These are phyloP conservation scores for Colletotrichum neosansevieriae DNA, from an alignment of 2,329 filamentous ascomycete genomes.

Conservation along the genomic window DNA sequence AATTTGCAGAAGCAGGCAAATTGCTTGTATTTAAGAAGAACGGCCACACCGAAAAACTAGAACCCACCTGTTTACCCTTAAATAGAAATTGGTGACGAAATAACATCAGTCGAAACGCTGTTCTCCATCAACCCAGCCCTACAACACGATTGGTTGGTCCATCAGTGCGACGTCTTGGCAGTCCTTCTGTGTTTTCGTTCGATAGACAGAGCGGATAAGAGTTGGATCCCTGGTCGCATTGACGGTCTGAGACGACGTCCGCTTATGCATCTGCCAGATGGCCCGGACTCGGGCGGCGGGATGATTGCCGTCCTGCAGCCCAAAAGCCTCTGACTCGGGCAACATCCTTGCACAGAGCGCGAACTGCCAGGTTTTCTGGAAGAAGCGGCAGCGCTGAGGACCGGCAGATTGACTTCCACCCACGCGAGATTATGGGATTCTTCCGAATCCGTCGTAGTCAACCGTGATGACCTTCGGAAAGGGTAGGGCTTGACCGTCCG, in stretches of 20 bases:
- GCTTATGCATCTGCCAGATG: constrained; percentile 28
- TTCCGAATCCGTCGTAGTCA: neutral
- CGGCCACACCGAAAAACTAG: constrained; percentile 17
- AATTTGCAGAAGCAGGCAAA: constrained; percentile 10
- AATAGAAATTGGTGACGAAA: constrained; percentile 28
- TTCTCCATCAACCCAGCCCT: constrained; percentile 8
- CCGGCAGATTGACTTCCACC: constrained; percentile 1
- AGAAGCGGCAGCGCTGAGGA: neutral
- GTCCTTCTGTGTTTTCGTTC: constrained; percentile 3
- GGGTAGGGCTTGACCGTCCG: neutral
- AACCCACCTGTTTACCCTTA: constrained; percentile 19
- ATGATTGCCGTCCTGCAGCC: constrained; percentile 26
- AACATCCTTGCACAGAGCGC: constrained; percentile 26
- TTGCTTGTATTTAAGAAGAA: constrained; percentile 13
- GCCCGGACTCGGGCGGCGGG: constrained; percentile 1
- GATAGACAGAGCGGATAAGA: neutral
- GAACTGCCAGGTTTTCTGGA: constrained; percentile 1
- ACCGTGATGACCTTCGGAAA: neutral
- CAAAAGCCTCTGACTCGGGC: constrained; percentile 23
- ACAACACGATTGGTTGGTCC: constrained; percentile 26
- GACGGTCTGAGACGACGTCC: constrained; percentile 25
- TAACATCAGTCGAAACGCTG: constrained; percentile 21
- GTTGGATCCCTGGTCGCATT: constrained; percentile 25
- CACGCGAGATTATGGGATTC: constrained; percentile 13
- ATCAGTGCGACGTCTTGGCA: constrained; percentile 17